These are phyloP conservation scores for Botrytis cinerea DNA, from an alignment of 2,329 filamentous ascomycete genomes.

Conservation along the genomic window DNA sequence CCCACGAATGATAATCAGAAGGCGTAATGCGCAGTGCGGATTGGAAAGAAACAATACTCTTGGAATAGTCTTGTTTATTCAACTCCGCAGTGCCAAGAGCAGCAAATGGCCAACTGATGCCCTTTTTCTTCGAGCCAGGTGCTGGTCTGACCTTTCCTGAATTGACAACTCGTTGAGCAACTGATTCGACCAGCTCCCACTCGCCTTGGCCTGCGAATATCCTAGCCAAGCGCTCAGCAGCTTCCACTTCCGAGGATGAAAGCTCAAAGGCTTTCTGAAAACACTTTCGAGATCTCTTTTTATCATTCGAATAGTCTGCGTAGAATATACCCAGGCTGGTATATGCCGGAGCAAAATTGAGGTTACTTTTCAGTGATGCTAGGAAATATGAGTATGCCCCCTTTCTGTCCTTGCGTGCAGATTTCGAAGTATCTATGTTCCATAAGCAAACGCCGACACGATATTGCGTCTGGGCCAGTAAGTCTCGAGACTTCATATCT, in stretches of 20 bases:
- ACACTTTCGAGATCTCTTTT: constrained; percentile 81
- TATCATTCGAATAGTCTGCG: constrained; percentile 85
- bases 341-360: constrained; percentile 87
- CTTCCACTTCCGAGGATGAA: constrained; percentile 80
- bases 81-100: constrained; percentile 92
- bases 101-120: constrained; percentile 93
- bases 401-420: constrained; percentile 75
- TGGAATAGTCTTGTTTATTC: constrained; percentile 87
- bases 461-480: constrained; percentile 85
- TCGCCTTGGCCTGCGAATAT: constrained; percentile 88
- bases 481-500: constrained; percentile 61
- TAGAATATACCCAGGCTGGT: constrained; percentile 90
- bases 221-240: constrained; percentile 82
- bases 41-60: constrained; percentile 90
- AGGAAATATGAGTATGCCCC: constrained; percentile 85
- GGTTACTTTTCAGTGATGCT: constrained; percentile 78
- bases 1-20: constrained; percentile 91
- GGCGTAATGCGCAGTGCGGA: constrained; percentile 81
- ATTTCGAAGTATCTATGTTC: constrained; percentile 74
- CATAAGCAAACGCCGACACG: constrained; percentile 85
- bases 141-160: constrained; percentile 91
- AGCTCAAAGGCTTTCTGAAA: constrained; percentile 97
- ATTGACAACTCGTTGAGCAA: constrained; percentile 86
- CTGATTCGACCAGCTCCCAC: constrained; percentile 94
- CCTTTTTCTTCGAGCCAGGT: constrained; percentile 89